A percentile compares a stretch with the other conserved stretches of the same genome.
Evolutionary conservation across 1,284 basidiomycete genomes (phyloP).

Genomic region (Microbotryomycetes sp.): DNA sequence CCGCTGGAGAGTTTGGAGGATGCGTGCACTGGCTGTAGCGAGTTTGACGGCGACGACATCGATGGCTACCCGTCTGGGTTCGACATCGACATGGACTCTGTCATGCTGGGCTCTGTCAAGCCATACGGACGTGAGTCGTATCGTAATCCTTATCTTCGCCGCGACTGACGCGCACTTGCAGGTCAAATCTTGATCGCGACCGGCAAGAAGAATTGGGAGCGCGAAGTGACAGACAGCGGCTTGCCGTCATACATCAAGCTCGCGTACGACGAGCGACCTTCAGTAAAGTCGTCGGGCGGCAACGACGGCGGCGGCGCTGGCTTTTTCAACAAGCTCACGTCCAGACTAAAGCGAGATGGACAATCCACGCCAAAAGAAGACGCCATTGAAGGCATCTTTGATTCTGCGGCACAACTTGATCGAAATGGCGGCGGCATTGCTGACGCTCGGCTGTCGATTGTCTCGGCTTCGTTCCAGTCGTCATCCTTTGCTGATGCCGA

Average conservation of each 20-base stretch:
- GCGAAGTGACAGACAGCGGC: slow-evolving; percentile 21
- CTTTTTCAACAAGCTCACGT: slow-evolving; percentile 12
- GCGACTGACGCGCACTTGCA: neutral
- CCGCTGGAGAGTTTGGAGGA: slow-evolving; percentile 16
- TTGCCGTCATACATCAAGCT: slow-evolving; percentile 11
- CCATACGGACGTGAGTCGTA: slow-evolving; percentile 60
- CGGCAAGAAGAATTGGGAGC: slow-evolving; percentile 52
- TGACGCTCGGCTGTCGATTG: slow-evolving; percentile 57
- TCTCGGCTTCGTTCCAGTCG: slow-evolving; percentile 70
- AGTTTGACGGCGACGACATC: slow-evolving; percentile 8
- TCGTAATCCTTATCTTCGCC: neutral
- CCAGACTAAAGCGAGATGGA: slow-evolving; percentile 28
- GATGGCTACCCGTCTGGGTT: slow-evolving; percentile 16
- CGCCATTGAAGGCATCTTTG: slow-evolving; percentile 2
- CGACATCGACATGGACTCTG: slow-evolving; percentile 27
- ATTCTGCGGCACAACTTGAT: neutral
- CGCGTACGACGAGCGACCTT: neutral
- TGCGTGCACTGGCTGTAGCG: slow-evolving; percentile 16
- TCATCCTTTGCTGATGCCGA: slow-evolving; percentile 50
- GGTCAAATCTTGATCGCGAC: slow-evolving; percentile 73
- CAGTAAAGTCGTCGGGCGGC: neutral
- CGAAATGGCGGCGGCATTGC: slow-evolving; percentile 49
- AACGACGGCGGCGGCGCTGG: neutral
- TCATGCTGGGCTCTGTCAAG: slow-evolving; percentile 67
- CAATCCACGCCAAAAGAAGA: slow-evolving; percentile 6